Evolutionary conservation across 495 filamentous ascomycete species (phyloP), one percentile per base, ranked within the genome.

Genomic region (Neurospora sp.): DNA sequence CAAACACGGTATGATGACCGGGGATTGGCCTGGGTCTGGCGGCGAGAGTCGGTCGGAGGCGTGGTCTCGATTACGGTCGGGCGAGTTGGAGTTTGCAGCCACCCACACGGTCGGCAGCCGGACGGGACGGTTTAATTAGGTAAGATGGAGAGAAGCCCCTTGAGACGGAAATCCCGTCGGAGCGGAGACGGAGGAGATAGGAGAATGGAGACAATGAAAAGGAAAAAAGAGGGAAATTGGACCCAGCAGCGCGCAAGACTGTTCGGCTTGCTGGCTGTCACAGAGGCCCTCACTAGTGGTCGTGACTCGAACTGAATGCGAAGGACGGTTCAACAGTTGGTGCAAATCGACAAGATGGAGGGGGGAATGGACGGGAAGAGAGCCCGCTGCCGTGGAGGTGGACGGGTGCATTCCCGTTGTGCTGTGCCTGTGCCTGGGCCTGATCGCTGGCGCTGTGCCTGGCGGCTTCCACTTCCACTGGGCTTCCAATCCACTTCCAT

Each of bases 201-300:
- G 53, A 66, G 53, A 66, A 66, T 66, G 20, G 38, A 42, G 66
- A 37, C n/a, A 42, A 31, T 22, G 38, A 70, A 73, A 70, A 70
- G 44, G 61, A 61, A 71, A 35, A 69, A 68, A 66, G 39, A 76
- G 31, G 39, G 66, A 42, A 66, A 35, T 75, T 46, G 71, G 72
- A 78, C 73, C 76, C 76, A 78, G 74, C 76, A 76, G 76, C 76
- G 76, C 73, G 76, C 72, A 68, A 74, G 74, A 69, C 74, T 71
- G 70, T 66, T 27, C 53, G 72, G 73, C 39, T 73, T 76, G 76
- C 76, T 76, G 76, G 76, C 73, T 69, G 38, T 71, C 53, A 66
- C 53, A 66, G 53, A 66, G 53, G 53, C 27, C 53, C 53, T 66
- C 53, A 66, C 53, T 66, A 14, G 53, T 66, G 53, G 53, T 66